Evolutionary conservation across 2,329 filamentous ascomycete genomes (phyloP).

Genomic region (Raffaelea albimanens): DNA sequence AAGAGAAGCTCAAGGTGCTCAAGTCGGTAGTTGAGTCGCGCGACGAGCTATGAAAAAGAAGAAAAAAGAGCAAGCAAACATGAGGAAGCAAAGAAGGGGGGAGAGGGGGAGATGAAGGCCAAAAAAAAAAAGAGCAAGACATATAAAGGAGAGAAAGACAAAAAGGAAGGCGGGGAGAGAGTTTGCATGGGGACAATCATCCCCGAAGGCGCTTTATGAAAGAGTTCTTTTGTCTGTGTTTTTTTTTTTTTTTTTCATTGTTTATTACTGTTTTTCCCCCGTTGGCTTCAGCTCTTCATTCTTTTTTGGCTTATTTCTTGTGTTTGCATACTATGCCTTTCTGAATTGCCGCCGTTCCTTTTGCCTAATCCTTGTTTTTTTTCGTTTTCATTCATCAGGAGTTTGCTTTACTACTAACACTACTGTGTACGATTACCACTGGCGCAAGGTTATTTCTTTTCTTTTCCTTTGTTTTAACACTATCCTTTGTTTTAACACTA

Average conservation of each 20-base stretch:
- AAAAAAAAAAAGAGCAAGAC: neutral
- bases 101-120: neutral
- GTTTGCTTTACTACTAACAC: neutral
- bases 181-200: neutral
- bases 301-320: neutral
- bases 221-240: neutral
- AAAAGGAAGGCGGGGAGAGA: neutral
- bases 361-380: neutral
- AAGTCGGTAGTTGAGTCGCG: constrained; percentile 55
- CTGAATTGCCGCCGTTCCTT: neutral
- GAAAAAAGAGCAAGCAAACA: neutral
- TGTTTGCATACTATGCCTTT: neutral
- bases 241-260: neutral
- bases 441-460: neutral
- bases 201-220: neutral
- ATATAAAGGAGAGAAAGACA: neutral
- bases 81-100: neutral
- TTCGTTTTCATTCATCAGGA: neutral
- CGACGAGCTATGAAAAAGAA: neutral
- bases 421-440: neutral
- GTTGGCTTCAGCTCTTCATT: neutral
- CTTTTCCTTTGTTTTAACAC: too few relatives aligned
- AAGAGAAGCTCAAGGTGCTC: constrained; percentile 70
- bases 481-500: too few relatives aligned
- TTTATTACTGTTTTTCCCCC: neutral